Evolutionary conservation across 768 basidiomycete genomes (phyloP).

Genomic region (Boletus rex-veris): DNA sequence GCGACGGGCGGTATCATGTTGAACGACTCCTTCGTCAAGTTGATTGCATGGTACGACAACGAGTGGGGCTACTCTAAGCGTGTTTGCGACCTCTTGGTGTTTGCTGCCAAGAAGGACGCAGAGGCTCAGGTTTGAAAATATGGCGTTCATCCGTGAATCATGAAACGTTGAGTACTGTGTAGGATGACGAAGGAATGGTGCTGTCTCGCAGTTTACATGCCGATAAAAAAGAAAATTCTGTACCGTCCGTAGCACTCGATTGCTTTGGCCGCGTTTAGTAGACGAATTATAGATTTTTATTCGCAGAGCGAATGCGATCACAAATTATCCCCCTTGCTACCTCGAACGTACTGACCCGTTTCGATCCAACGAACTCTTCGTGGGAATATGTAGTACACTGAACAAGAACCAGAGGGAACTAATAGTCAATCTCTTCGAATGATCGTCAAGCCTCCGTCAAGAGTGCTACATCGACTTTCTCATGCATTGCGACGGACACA

Average conservation of each 20-base stretch:
- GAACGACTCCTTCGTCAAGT: conserved; percentile 92
- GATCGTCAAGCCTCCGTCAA: conserved; percentile 1
- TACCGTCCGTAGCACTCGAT: conserved; percentile 7
- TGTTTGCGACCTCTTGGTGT: conserved; percentile 86
- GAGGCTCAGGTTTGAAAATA: conserved; percentile 18
- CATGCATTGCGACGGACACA: conserved; percentile 16
- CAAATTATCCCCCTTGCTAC: too few species aligned
- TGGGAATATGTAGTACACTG: too few species aligned
- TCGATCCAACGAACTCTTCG: too few species aligned
- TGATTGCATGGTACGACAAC: conserved; percentile 94
- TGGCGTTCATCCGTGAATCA: background rate
- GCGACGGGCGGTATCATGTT: conserved; percentile 90
- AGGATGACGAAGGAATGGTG: conserved; percentile 8
- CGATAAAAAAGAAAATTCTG: conserved; percentile 7
- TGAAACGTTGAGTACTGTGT: conserved; percentile 9
- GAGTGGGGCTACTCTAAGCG: conserved; percentile 94
- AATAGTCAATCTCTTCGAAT: background rate
- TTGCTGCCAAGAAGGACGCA: conserved; percentile 71
- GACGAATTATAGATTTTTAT: conserved; percentile 5
- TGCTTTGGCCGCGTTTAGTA: background rate
- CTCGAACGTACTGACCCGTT: too few species aligned
- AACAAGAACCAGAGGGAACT: too few species aligned
- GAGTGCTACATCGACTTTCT: conserved; percentile 1
- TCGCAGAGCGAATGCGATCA: too few species aligned
- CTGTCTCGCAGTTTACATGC: background rate